These are phyloP conservation scores for Crithidia brevicula DNA, from an alignment of 208 protist species.

Conservation along the genomic window DNA sequence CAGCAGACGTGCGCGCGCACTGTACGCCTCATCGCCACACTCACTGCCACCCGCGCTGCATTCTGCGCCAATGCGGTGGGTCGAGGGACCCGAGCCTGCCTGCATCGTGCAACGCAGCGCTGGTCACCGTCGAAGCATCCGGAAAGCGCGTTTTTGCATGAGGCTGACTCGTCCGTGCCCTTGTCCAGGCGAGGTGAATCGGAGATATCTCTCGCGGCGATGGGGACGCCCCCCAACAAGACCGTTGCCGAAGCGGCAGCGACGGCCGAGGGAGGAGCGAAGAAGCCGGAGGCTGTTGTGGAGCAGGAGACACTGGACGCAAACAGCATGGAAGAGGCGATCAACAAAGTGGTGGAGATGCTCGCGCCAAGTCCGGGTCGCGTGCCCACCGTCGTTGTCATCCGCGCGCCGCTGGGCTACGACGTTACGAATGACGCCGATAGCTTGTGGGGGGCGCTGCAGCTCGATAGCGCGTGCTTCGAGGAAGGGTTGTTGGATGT, in stretches of 20 bases:
- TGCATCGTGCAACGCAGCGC: not conserved
- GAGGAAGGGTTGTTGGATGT: constrained; percentile 68
- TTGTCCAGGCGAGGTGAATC: not conserved
- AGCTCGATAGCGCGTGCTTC: constrained; percentile 42
- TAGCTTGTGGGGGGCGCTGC: constrained; percentile 39
- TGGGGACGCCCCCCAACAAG: not conserved
- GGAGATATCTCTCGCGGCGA: not conserved
- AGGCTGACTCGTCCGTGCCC: not conserved
- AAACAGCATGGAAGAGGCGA: constrained; percentile 27
- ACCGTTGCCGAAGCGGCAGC: not conserved
- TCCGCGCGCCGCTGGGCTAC: constrained; percentile 38
- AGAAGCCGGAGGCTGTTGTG: not conserved
- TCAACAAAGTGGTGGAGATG: constrained; percentile 30
- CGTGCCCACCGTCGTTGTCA: constrained; percentile 45
- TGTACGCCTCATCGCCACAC: not conserved
- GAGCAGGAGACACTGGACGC: constrained; percentile 4
- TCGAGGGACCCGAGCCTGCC: not conserved
- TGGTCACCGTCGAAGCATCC: not conserved
- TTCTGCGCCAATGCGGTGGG: not conserved
- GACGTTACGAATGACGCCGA: constrained; percentile 39
- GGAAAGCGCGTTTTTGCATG: not conserved
- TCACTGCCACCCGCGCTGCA: not conserved
- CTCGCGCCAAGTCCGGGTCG: constrained; percentile 32
- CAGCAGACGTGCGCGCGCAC: not conserved
- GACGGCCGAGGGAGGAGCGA: not conserved